phyloP scores from a whole-genome alignment of 176 grass and related monocot genomes.

The Hsuehochloa calcarea region DNA sequence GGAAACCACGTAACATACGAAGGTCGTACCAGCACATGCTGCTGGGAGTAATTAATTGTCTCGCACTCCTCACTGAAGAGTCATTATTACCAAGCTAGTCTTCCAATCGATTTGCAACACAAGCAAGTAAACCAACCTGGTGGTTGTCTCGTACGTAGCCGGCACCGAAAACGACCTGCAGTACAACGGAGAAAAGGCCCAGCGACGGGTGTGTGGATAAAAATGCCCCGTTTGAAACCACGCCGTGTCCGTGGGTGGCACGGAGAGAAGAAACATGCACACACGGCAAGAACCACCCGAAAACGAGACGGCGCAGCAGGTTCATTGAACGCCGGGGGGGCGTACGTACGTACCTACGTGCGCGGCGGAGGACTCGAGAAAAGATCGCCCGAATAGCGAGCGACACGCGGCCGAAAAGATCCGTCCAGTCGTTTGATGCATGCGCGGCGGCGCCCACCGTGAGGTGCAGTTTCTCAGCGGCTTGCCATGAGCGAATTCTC shows the following conservation, averaged over 20 bases:
- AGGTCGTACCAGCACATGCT: too few relatives aligned
- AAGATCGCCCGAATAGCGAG: background rate
- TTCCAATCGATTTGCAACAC: background rate
- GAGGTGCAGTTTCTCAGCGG: background rate
- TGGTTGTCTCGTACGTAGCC: background rate
- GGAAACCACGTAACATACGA: too few relatives aligned
- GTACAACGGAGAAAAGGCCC: background rate
- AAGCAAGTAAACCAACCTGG: too few relatives aligned
- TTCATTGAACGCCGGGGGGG: background rate
- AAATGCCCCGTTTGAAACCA: background rate
- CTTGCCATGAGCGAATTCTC: too few relatives aligned
- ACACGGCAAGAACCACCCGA: background rate
- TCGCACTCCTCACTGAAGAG: background rate
- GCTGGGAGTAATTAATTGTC: background rate
- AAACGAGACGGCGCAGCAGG: background rate
- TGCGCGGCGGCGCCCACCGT: too few relatives aligned
- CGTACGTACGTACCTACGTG: background rate
- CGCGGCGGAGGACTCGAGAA: background rate
- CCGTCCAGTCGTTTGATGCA: background rate
- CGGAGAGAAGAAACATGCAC: background rate
- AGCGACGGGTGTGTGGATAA: background rate
- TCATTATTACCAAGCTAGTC: background rate
- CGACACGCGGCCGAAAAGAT: background rate
- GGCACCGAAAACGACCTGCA: background rate
- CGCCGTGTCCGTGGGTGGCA: background rate